Evolutionary conservation across 331 rosid genomes (phyloP), one percentile per base, ranked within the genome.

Genomic region (Quercus lobata): DNA sequence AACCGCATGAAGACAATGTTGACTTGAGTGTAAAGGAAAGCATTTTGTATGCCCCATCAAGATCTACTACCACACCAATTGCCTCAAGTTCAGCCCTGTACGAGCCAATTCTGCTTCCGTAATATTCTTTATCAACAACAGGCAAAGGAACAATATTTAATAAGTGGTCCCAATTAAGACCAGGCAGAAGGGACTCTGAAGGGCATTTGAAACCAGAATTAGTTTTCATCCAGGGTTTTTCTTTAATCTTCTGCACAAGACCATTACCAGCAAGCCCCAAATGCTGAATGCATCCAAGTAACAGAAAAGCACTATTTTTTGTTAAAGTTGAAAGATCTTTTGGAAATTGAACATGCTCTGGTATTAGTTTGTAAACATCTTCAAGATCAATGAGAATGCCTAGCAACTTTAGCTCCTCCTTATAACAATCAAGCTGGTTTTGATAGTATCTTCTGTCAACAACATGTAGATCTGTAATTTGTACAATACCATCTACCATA

Each of bases 401-500:
- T 30, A 81, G 84, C 9, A 76, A n/a, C 69, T 19, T 35, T 37
- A 81, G 29, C 24, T 81, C 77, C 0, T 18, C 14, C 35, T 46
- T 57, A 68, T 46, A 81, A 49, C 73, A 71, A 53, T 66, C 54
- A 29, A 76, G 18, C 11, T 41, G 21, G 65, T 72, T 25, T 1
- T 58, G 77, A 58, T 71, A 70, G 79, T 24, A 70, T 6, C 37
- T 75, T 76, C 71, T 46, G 7, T 76, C 84, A 60, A 81, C 58
- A 25, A 76, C 4, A 76, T 55, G 49, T 46, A 81, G 80, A 32
- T 57, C 24, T 6, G 77, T 34, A 69, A 71, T 49, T 52, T 54
- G 58, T 14, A 73, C 18, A 71, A 76, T 41, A 76, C 29, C 29
- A 21, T 25, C 72, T 16, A 35, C 81, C 15, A 58, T 46, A 16